These are phyloP conservation scores for Leucaena leucocephala DNA, from an alignment of 306 rosid genomes.

Conservation along the genomic window DNA sequence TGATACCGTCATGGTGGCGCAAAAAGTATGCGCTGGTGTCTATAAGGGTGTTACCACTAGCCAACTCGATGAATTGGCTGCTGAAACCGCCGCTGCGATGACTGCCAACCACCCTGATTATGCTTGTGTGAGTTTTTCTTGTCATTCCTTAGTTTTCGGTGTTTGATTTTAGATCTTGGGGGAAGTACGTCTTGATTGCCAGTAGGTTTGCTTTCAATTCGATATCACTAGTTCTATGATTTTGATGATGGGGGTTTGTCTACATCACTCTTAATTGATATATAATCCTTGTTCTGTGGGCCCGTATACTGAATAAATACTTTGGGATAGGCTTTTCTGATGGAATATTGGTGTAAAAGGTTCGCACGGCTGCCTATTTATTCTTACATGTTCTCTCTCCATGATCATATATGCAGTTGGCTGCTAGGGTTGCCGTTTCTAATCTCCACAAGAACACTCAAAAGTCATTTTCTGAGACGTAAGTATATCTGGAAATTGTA, in stretches of 20 bases:
- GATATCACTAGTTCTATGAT: neutral
- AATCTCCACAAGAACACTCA: slow-evolving; percentile 72
- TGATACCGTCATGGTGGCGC: slow-evolving; percentile 84
- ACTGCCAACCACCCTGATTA: slow-evolving; percentile 92
- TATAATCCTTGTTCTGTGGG: neutral
- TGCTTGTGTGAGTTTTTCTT: slow-evolving; percentile 63
- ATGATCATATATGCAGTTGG: slow-evolving; percentile 48
- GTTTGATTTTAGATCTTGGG: neutral
- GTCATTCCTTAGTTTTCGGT: neutral
- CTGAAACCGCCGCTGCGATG: slow-evolving; percentile 96
- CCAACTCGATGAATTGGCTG: slow-evolving; percentile 94
- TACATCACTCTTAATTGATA: neutral
- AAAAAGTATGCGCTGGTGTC: slow-evolving; percentile 88
- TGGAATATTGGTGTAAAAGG: neutral
- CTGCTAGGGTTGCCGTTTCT: slow-evolving; percentile 71
- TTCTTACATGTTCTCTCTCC: slow-evolving; percentile 1
- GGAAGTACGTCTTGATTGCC: neutral
- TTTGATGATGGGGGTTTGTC: neutral
- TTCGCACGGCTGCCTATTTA: neutral
- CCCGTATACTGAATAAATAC: neutral
- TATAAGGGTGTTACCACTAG: slow-evolving; percentile 94
- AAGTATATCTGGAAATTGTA: slow-evolving; percentile 20
- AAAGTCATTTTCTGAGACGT: slow-evolving; percentile 72
- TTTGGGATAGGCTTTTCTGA: neutral
- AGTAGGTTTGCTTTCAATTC: neutral